Evolutionary conservation across 306 rosid species (phyloP), one percentile per base, ranked within the genome.

Genomic region (Crataegus laevigata): DNA sequence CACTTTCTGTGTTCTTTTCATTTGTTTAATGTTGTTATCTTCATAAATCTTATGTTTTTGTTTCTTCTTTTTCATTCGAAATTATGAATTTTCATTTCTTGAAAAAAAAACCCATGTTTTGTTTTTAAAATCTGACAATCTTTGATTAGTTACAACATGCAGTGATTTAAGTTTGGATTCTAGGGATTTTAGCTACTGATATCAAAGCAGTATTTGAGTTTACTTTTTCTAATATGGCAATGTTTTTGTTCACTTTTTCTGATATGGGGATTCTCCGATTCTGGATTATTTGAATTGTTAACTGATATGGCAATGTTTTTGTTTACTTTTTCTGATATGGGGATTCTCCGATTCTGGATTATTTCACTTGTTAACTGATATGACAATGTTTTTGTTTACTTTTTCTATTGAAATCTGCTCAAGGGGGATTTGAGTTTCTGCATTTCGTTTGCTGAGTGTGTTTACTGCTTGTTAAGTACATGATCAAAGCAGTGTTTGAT

Each of bases 111-210:
- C 5, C 13, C 28, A 5, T 11, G 18, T 52, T 62, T 22, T 4
- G 18, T 1, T 64, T 64, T 62, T 38, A 15, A 59, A 40, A 45
- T 47, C 9, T 28, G 34, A 68, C 59, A 24, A 25, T 57, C 5
- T 30, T 70, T 51, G 2, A 30, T 70, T 32, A 19, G 38, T 51
- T 69, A n/a, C 8, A 1, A 74, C 89, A 90, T 88, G 92, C 92
- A 86, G 50, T 54, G 71, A 60, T 58, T 24, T 81, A 47, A 19
- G 57, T 74, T 80, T 64, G 82, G 81, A 85, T 85, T 85, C 26
- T 68, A 79, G 70, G 25, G 86, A 54, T 75, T 79, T 54, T 74
- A 68, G 30, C 19, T 8, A 43, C 45, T 34, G 76, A 77, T 80
- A 22, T 65, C 47, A n/a, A n/a, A n/a, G n/a, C n/a, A n/a, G n/a